These are phyloP conservation scores for Immersiella caudata DNA, from an alignment of 495 filamentous ascomycete genomes.

Conservation along the genomic window DNA sequence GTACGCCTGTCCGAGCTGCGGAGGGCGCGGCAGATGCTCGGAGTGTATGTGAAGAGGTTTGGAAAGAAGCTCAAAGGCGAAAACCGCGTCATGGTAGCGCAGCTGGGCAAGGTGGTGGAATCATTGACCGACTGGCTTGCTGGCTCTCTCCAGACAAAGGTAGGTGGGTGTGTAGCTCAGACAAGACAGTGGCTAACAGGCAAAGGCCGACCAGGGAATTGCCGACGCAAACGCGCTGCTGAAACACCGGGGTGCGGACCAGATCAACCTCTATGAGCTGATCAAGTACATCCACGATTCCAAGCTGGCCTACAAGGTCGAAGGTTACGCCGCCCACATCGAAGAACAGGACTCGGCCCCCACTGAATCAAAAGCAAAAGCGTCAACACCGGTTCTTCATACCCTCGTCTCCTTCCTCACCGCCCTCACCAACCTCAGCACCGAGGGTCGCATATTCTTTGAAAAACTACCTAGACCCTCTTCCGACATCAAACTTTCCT, in stretches of 20 bases:
- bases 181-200: neutral
- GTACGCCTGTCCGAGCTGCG: slow-evolving; percentile 73
- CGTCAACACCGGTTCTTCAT: slow-evolving; percentile 73
- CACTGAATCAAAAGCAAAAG: slow-evolving; percentile 23
- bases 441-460: slow-evolving; percentile 86
- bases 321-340: slow-evolving; percentile 72
- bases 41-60: slow-evolving; percentile 83
- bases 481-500: slow-evolving; percentile 67
- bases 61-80: slow-evolving; percentile 81
- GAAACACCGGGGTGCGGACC: slow-evolving; percentile 84
- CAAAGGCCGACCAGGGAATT: slow-evolving; percentile 59
- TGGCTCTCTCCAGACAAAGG: slow-evolving; percentile 44
- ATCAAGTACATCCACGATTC: slow-evolving; percentile 86
- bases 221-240: slow-evolving; percentile 67
- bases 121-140: slow-evolving; percentile 72
- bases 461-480: slow-evolving; percentile 48
- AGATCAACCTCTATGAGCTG: slow-evolving; percentile 91
- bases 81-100: slow-evolving; percentile 89
- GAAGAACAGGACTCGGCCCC: slow-evolving; percentile 49
- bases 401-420: slow-evolving; percentile 81
- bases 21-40: slow-evolving; percentile 70
- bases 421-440: slow-evolving; percentile 83
- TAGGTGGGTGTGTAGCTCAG: slow-evolving; percentile 27
- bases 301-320: slow-evolving; percentile 91
- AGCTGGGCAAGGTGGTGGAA: slow-evolving; percentile 77